Conservation (phyloP, 257 asterid species). For the Primulina tabacum region DNA sequence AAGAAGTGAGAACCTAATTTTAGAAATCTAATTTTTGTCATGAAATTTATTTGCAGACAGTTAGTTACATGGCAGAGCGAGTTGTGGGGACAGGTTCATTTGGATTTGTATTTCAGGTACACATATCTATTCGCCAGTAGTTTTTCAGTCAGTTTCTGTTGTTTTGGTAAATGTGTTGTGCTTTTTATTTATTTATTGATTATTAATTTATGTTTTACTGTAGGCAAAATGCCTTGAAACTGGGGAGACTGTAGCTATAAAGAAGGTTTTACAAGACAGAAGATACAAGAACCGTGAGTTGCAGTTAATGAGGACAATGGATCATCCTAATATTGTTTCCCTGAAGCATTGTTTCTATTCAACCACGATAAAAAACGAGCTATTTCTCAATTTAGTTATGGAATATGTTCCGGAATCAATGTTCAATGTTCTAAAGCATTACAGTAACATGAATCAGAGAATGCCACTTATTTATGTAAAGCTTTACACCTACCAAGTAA, state of each 20-base stretch:
- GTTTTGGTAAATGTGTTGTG: conserved; percentile 23
- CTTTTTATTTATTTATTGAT: conserved; percentile 4
- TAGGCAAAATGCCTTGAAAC: conserved; percentile 97
- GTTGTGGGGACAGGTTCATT: conserved; percentile 60
- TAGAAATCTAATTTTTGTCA: not conserved
- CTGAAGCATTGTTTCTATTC: conserved; percentile 91
- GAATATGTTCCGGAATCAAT: conserved; percentile 89
- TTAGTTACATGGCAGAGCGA: conserved; percentile 62
- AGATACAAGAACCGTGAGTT: conserved; percentile 92
- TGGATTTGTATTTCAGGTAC: conserved; percentile 46
- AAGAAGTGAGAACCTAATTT: not conserved
- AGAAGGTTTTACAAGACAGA: conserved; percentile 92
- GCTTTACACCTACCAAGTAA: conserved; percentile 86
- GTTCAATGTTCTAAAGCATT: conserved; percentile 73
- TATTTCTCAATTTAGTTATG: conserved; percentile 91
- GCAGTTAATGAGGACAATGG: conserved; percentile 92
- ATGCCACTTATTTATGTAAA: conserved; percentile 93
- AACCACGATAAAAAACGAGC: conserved; percentile 77
- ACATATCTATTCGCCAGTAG: not conserved
- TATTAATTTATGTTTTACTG: conserved; percentile 17
- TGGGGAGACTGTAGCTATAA: conserved; percentile 92
- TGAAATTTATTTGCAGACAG: conserved; percentile 38
- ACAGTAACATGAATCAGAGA: conserved; percentile 67
- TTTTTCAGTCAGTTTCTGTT: not conserved
- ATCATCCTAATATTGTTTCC: conserved; percentile 88